Conservation (phyloP, 1,284 basidiomycete genomes). For the Leccinum solheimii region DNA sequence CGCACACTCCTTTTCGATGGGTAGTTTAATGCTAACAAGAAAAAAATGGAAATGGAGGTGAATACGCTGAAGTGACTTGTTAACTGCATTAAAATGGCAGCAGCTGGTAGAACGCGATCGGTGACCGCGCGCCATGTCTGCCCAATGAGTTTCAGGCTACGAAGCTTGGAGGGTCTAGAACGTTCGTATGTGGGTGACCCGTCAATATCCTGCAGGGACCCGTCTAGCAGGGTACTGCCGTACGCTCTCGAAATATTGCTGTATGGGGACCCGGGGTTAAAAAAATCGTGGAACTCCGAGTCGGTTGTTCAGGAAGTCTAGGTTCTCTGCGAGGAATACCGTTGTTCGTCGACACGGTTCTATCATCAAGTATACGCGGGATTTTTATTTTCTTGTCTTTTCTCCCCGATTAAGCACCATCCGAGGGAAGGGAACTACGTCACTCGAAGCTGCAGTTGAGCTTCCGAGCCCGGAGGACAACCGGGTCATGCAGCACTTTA, state of each 20-base stretch:
- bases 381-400: background rate
- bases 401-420: background rate
- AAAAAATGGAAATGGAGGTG: background rate
- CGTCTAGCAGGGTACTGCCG: background rate
- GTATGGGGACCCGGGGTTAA: background rate
- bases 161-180: too few relatives aligned
- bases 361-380: too few relatives aligned
- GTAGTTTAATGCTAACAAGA: background rate
- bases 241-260: background rate
- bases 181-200: too few relatives aligned
- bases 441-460: background rate
- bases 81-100: too few relatives aligned
- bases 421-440: background rate
- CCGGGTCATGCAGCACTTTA: background rate
- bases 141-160: too few relatives aligned
- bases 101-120: too few relatives aligned
- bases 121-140: too few relatives aligned
- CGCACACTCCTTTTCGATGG: background rate
- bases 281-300: background rate
- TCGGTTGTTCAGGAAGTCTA: background rate
- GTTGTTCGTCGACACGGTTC: background rate
- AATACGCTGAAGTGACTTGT: background rate
- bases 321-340: background rate
- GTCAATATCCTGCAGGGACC: background rate
- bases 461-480: background rate